Evolutionary conservation across 1,139 yeast species (phyloP), one percentile per base, ranked within the genome.

Genomic region (Arxiozyma slooffiae): DNA sequence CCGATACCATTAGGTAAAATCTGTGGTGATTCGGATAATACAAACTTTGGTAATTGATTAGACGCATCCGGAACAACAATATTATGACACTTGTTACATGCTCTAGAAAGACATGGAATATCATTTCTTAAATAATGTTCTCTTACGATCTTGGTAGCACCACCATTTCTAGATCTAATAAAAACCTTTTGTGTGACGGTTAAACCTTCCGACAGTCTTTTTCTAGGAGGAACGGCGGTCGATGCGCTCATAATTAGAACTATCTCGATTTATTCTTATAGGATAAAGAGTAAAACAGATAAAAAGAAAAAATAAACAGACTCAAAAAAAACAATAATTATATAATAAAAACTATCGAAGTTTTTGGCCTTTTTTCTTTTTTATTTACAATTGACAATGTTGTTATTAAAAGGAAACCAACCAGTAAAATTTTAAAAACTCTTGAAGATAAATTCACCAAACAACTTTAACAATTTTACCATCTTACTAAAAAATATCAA

Each of bases 51-150:
- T 45, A 69, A 53, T 48, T 69, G 64, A 48, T 74, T 75, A 24
- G 62, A 59, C n/a, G 74, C 74, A 57, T 70, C 69, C 1, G 72
- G 70, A 6, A 71, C 71, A 24, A 62, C 60, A 40, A 63, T 57
- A 14, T 60, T 55, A 24, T 54, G 53, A 68, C 98, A 92, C 44
- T 65, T 65, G 16, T 69, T 64, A 68, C 98, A 94, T 1, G 78
- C 73, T 57, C 73, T 74, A 2, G 96, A 87, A 47, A 84, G 80
- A 68, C 98, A 92, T 21, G 97, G 95, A 51, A 94, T 89, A 67
- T 94, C 98, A 50, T 80, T 80, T 65, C 98, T 77, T 51, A 94
- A 73, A 65, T 94, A 94, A 66, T 90, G 97, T 66, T 94, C 98
- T 59, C 97, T 78, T 22, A 89, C 96, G 40, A 94, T 77, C 66